These are phyloP conservation scores for Filosporella fistucella DNA, from an alignment of 495 filamentous ascomycete genomes.

Conservation along the genomic window DNA sequence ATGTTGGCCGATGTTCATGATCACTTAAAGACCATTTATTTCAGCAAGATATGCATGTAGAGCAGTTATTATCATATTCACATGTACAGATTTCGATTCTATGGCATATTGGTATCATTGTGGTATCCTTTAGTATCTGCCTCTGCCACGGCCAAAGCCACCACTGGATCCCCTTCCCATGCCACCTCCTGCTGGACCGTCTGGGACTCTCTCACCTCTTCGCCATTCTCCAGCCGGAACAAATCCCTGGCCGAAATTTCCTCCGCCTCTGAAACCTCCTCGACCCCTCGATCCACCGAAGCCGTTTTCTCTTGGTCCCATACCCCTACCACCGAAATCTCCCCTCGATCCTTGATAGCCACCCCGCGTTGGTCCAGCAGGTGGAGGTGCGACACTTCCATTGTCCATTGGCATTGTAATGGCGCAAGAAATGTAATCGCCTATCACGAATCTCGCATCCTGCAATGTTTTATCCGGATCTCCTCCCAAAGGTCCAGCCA, in stretches of 20 bases:
- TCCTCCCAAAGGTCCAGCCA: slow-evolving; percentile 18
- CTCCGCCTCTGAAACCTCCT: slow-evolving; percentile 26
- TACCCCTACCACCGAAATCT: slow-evolving; percentile 34
- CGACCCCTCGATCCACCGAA: slow-evolving; percentile 20
- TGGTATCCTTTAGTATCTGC: slow-evolving; percentile 20
- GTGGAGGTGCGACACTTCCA: slow-evolving; percentile 62
- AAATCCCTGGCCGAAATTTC: slow-evolving; percentile 29
- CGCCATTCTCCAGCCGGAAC: slow-evolving; percentile 32
- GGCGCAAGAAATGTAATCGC: slow-evolving; percentile 80
- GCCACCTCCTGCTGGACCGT: slow-evolving; percentile 22
- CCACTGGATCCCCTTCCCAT: slow-evolving; percentile 17
- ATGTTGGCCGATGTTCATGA: too few species aligned
- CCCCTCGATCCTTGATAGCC: slow-evolving; percentile 42
- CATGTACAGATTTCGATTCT: too few species aligned
- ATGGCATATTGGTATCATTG: too few species aligned
- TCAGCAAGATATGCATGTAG: too few species aligned
- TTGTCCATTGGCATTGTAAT: slow-evolving; percentile 71
- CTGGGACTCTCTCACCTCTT: slow-evolving; percentile 31
- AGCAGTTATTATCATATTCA: too few species aligned
- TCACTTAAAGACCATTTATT: too few species aligned
- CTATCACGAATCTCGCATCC: slow-evolving; percentile 78
- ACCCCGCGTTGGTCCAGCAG: slow-evolving; percentile 27
- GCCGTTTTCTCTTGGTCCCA: slow-evolving; percentile 28
- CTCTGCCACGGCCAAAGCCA: slow-evolving; percentile 15
- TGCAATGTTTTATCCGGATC: slow-evolving; percentile 63